Percentiles rank a stretch among this genome's conserved stretches.
Conservation (phyloP, 495 filamentous ascomycete genomes). For the Penicillium steckii region DNA sequence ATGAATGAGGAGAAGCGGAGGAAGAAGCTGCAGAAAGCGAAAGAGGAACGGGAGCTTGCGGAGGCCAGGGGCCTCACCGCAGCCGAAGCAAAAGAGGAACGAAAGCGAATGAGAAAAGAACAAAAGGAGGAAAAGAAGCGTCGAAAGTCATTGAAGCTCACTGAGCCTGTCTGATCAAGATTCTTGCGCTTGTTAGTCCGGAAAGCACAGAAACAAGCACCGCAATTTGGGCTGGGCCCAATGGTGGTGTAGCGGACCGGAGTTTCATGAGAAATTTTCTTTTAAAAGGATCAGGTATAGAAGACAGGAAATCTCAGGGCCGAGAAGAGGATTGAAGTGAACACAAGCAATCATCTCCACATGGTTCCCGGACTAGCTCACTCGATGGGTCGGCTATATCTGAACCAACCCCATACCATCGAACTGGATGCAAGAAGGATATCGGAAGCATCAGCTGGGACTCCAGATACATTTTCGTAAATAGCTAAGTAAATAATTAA, state of each 20-base stretch:
- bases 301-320: background rate
- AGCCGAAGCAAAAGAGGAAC: constrained; percentile 2
- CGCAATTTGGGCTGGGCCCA: constrained; percentile 2
- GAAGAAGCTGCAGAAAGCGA: background rate
- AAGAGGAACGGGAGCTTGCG: background rate
- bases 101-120: constrained; percentile 12
- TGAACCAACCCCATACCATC: background rate
- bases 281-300: no score
- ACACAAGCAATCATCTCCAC: background rate
- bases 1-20: background rate
- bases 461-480: no score
- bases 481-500: background rate
- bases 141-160: background rate
- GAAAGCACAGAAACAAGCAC: constrained; percentile 11
- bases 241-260: no score
- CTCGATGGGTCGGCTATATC: background rate
- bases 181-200: background rate
- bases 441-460: background rate
- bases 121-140: constrained; percentile 11
- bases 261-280: no score
- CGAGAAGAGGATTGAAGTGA: background rate
- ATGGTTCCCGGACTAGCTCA: background rate
- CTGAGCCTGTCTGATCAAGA: background rate
- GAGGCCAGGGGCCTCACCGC: background rate
- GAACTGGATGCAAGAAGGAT: background rate